Base-by-base conservation (phyloP, 768 basidiomycete genomes). In the Kondoa malvinella region DNA sequence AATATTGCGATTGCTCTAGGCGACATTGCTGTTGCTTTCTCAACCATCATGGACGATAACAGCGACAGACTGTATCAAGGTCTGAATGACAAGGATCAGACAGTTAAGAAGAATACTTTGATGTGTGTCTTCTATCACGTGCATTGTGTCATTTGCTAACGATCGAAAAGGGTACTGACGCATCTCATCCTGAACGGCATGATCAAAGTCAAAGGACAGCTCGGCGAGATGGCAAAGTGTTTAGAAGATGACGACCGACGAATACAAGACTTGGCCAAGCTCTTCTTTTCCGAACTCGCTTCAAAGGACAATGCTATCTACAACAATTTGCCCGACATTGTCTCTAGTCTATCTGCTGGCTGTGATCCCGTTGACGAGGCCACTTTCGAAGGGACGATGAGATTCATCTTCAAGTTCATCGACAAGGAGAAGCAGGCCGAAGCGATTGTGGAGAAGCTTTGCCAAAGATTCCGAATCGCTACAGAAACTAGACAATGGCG, bases 171-270 rank as follows among this genome's bases (percentile, higher is more conserved):
- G 92, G 94, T 96, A 33, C 81, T 97, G 67, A 75, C 74, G 4
- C 72, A 75, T 67, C 79, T 99, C 69, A 97, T 97, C 75, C 79
- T 99, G 70, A 96, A 96, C 73, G 94, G 94, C 1, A 96, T 97
- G 95, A 88, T 99, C 82, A 99, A 97, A 78, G 92, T 97, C 72
- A 97, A 99, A 78, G 95, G 95, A 1, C 94, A 99, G 76, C 81
- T 99, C 4, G 95, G 95, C 21, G 95, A 99, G 81, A 97, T 99
- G 94, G 95, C 94, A n/a, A 97, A 99, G 78, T 97, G 95, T 76
- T 78, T 97, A 4, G 92, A 96, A 78, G 94, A 97, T 77, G 81
- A 83, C 27, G 94, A 96, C 67, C 81, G 81, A 59, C 79, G 94
- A 16, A 87, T 99, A 68, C 84, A 88, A 21, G 94, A 96, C 73